These are phyloP conservation scores for Amanita subjunquillea DNA, from an alignment of 768 basidiomycete genomes.

Conservation along the genomic window DNA sequence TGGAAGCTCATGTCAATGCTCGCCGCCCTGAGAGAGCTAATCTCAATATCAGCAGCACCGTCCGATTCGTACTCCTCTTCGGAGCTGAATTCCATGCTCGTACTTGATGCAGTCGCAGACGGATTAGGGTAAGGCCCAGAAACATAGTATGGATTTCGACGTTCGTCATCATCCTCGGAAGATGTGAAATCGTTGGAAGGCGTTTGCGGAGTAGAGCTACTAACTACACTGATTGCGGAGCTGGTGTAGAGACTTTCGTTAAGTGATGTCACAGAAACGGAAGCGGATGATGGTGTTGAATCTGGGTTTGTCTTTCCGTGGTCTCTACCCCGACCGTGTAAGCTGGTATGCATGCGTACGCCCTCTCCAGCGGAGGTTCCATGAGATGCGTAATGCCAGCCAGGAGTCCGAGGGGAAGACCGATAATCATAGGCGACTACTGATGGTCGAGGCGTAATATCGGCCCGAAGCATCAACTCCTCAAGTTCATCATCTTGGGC, in stretches of 20 bases:
- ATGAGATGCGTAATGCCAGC: conserved; percentile 17
- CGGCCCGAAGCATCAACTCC: conserved; percentile 22
- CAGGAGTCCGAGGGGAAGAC: conserved; percentile 18
- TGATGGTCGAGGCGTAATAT: conserved; percentile 43
- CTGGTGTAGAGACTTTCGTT: conserved; percentile 20
- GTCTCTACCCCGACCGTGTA: neutral
- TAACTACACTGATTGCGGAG: conserved; percentile 18
- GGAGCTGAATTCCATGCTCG: conserved; percentile 30
- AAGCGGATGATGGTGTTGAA: conserved; percentile 22
- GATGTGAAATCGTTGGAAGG: conserved; percentile 25
- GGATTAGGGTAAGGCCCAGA: conserved; percentile 16
- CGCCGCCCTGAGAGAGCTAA: conserved; percentile 25
- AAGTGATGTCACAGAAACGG: conserved; percentile 34
- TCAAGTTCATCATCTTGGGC: conserved; percentile 26
- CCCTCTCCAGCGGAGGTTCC: conserved; percentile 5
- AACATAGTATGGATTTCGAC: conserved; percentile 18
- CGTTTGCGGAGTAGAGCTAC: conserved; percentile 22
- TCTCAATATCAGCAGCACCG: conserved; percentile 27
- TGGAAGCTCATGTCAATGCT: conserved; percentile 17
- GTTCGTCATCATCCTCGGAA: conserved; percentile 24
- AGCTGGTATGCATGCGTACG: neutral
- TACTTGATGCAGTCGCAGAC: conserved; percentile 15
- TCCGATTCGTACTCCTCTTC: conserved; percentile 35
- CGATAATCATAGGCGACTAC: conserved; percentile 22
- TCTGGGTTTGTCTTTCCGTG: conserved; percentile 7